Conservation (phyloP, 2,329 filamentous ascomycete genomes). For the Stagonosporopsis rhizophila region DNA sequence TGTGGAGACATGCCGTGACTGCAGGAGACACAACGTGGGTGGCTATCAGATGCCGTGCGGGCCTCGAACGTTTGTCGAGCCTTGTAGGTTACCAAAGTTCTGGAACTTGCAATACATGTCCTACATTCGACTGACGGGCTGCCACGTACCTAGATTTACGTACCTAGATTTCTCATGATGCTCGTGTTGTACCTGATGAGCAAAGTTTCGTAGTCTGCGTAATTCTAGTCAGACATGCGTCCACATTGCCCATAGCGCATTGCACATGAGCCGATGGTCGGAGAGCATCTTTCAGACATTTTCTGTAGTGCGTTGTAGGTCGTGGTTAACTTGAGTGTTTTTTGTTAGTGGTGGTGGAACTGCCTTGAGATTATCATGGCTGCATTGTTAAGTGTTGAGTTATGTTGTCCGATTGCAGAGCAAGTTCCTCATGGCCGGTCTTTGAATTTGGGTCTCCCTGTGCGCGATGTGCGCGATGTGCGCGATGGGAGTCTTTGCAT, state of each 20-base stretch:
- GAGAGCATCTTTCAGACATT: not conserved
- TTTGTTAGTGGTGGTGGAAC: not conserved
- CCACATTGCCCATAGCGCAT: not conserved
- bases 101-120: not conserved
- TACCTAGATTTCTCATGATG: not conserved
- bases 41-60: slow-evolving; percentile 2
- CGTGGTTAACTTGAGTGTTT: not conserved
- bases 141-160: not conserved
- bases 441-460: too few relatives aligned
- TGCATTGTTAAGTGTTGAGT: not conserved
- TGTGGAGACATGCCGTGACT: slow-evolving; percentile 9
- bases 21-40: not conserved
- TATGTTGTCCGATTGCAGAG: too few relatives aligned
- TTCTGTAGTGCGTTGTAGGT: not conserved
- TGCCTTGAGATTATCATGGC: not conserved
- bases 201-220: not conserved
- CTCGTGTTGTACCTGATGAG: not conserved
- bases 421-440: too few relatives aligned
- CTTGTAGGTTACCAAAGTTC: not conserved
- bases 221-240: not conserved
- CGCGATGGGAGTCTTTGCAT: not conserved
- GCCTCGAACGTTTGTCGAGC: not conserved
- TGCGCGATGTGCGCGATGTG: too few relatives aligned
- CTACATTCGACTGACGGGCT: not conserved
- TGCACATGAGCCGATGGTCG: not conserved